Base-by-base conservation (phyloP, 352 stramenopile species). In the Blastocystis sp. region DNA sequence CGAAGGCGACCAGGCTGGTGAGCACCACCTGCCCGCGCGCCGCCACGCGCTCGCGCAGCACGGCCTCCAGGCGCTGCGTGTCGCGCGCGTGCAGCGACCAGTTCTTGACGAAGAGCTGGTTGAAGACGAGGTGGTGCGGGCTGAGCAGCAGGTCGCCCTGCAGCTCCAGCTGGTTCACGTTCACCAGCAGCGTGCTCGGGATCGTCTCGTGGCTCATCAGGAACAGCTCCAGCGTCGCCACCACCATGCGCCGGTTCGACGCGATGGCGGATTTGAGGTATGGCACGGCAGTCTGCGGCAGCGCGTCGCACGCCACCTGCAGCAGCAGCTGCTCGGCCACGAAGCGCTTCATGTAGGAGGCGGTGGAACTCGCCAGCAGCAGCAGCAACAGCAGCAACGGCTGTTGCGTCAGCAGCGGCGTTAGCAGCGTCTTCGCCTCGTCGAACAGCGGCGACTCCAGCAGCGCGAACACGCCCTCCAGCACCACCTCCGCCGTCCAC, bases 91-190 rank as follows among this genome's bases (percentile, higher is more conserved):
- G 2, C 5, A 14, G 5, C 5, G 14, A 14, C 5, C 28, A 84
- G 45, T 84, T 84, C 53, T 84, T 84, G 4, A 84, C 74, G n/a
- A 84, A 84, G 10, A 84, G 19, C 19, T 84, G 74, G n/a, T 84
- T 67, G 60, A 84, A 84, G 2, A 84, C 74, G 41, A 69, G 40
- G 48, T 69, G 41, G 48, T 52, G 5, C 4, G 40, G 34, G 23
- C 52, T 70, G 5, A 7, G 17, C 17, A 84, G 60, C 2, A 84
- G 38, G 23, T 19, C 2, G 1, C 34, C 56, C 56, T 67, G 74
- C 34, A 84, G 61, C 11, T 48, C 28, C 21, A 84, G 21, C 53
- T 66, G 48, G 45, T 84, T 84, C 2, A 84, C 45, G 41, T 84
- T 84, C 2, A 84, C 5, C 17, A 84, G 23, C 7, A 84, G 61